These are phyloP conservation scores for Fusarium agapanthi DNA, from an alignment of 2,329 filamentous ascomycete genomes.

Conservation along the genomic window DNA sequence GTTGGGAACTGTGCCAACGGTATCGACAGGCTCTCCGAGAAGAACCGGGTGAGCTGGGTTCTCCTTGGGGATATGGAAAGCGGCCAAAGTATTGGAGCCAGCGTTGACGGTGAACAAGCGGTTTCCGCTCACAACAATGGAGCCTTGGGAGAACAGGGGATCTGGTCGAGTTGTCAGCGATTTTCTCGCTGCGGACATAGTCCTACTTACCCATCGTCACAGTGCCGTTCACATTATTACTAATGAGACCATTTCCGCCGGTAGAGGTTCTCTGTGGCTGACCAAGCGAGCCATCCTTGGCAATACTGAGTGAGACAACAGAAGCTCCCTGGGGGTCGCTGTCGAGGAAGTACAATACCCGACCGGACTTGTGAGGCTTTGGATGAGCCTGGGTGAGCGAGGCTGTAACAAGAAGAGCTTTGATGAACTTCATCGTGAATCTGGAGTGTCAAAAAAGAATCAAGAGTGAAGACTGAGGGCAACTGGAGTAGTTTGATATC, in stretches of 20 bases:
- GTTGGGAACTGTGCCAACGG: neutral
- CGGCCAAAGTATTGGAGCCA: conserved; percentile 1
- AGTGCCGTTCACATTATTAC: neutral
- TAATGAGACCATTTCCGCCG: neutral
- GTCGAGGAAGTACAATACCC: conserved; percentile 3
- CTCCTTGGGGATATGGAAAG: neutral
- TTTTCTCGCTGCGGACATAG: too few species aligned
- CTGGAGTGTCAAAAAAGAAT: fast-evolving
- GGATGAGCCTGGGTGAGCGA: neutral
- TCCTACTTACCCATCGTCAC: neutral
- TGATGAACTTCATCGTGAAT: neutral
- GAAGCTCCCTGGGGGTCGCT: conserved; percentile 6
- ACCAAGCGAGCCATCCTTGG: neutral
- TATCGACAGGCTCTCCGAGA: neutral
- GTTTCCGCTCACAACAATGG: neutral
- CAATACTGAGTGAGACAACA: conserved; percentile 1
- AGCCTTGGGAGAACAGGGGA: neutral
- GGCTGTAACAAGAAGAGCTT: neutral
- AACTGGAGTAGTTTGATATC: too few species aligned
- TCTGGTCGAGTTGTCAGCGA: neutral
- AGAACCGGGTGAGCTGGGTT: neutral
- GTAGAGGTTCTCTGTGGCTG: neutral
- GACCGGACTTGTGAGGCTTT: neutral
- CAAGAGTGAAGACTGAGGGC: too few species aligned
- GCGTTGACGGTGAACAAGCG: conserved; percentile 1